phyloP scores from a whole-genome alignment of 148 eudicot species.

The Linanthus parryae region DNA sequence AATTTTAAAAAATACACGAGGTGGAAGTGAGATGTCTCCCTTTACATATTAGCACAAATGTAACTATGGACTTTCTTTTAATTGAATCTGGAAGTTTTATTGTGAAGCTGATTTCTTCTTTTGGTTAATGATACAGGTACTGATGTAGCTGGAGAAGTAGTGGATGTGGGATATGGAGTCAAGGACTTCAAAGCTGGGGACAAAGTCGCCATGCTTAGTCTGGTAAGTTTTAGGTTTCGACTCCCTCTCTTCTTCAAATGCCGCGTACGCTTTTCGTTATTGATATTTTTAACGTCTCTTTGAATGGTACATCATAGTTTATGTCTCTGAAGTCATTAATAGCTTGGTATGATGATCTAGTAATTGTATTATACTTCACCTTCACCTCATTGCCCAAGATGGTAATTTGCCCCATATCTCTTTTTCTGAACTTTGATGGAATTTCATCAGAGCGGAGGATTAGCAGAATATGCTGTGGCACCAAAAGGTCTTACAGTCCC shows the following conservation, averaged over 20 bases:
- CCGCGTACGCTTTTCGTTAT: background rate
- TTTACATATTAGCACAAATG: too few relatives aligned
- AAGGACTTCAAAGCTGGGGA: slow-evolving; percentile 56
- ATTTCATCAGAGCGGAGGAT: slow-evolving; percentile 48
- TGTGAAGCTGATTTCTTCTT: background rate
- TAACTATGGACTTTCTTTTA: too few relatives aligned
- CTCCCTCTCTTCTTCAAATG: slow-evolving; percentile 23
- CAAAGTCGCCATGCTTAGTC: slow-evolving; percentile 42
- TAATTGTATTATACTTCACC: too few relatives aligned
- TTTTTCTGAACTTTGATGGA: too few relatives aligned
- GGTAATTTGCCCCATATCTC: too few relatives aligned
- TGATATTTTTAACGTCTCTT: background rate
- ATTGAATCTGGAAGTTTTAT: background rate
- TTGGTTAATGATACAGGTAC: slow-evolving; percentile 28
- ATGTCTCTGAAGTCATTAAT: too few relatives aligned
- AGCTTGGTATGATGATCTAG: too few relatives aligned
- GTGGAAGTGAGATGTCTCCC: too few relatives aligned
- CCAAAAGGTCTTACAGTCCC: slow-evolving; percentile 36
- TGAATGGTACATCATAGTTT: too few relatives aligned
- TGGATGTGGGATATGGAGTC: slow-evolving; percentile 51
- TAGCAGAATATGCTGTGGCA: slow-evolving; percentile 68
- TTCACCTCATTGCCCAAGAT: too few relatives aligned
- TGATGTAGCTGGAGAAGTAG: slow-evolving; percentile 80
- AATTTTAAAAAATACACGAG: too few relatives aligned
- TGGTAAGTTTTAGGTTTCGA: slow-evolving; percentile 3